Conservation (phyloP, 768 basidiomycete species). For the Leucocoprinus leucothites region DNA sequence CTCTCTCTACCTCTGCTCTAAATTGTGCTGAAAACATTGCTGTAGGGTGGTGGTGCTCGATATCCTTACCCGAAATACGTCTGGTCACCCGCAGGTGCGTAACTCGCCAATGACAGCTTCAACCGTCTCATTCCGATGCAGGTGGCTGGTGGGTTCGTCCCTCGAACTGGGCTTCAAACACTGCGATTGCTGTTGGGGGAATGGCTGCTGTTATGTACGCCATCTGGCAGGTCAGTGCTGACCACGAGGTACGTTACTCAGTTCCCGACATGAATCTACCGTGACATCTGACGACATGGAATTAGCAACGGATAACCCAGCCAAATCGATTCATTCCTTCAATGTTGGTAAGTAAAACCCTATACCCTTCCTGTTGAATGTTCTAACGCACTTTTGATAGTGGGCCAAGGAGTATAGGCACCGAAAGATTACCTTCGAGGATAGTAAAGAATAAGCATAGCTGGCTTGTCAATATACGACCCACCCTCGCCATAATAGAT, state of each 20-base stretch:
- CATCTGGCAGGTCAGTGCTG: conserved; percentile 71
- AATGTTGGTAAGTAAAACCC: conserved; percentile 52
- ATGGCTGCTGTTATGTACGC: conserved; percentile 63
- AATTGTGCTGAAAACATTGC: background rate
- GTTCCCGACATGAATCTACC: background rate
- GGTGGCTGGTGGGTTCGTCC: conserved; percentile 97
- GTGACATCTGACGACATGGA: background rate
- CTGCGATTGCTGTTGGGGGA: conserved; percentile 66
- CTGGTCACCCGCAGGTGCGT: conserved; percentile 85
- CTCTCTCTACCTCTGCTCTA: too few relatives aligned
- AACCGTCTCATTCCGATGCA: conserved; percentile 31
- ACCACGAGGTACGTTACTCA: conserved; percentile 63
- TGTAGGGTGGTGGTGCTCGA: conserved; percentile 76
- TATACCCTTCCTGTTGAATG: background rate
- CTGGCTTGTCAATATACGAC: background rate
- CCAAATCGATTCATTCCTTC: conserved; percentile 77
- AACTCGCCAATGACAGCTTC: background rate
- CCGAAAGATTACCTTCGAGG: conserved; percentile 2
- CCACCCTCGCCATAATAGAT: background rate
- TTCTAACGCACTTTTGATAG: conserved; percentile 14
- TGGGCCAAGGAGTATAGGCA: conserved; percentile 35
- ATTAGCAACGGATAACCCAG: conserved; percentile 53
- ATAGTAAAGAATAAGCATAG: background rate
- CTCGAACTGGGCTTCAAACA: conserved; percentile 86
- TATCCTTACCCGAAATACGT: conserved; percentile 95